phyloP scores from a whole-genome alignment of 1,139 yeast genomes.

The Lodderomyces orthopsilosis region DNA sequence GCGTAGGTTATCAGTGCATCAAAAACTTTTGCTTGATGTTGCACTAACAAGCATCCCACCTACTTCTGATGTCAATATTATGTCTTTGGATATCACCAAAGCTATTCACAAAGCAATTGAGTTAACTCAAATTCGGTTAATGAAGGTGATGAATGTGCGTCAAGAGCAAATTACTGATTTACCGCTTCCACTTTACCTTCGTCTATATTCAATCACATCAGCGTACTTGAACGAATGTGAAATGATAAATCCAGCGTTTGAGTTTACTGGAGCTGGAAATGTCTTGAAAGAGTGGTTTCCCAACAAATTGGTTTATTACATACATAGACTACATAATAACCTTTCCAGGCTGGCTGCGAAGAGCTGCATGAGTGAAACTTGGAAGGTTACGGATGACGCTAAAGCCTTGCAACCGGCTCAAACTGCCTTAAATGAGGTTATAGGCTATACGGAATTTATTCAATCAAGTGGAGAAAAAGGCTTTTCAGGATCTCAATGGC shows the following conservation, averaged over 20 bases:
- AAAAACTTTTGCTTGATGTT: slow-evolving; percentile 71
- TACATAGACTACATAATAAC: slow-evolving; percentile 55
- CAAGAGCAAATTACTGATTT: slow-evolving; percentile 66
- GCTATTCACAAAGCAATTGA: slow-evolving; percentile 67
- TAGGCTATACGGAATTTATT: slow-evolving; percentile 48
- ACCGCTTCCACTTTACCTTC: slow-evolving; percentile 54
- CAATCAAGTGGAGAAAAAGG: slow-evolving; percentile 26
- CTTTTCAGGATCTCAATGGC: slow-evolving; percentile 47
- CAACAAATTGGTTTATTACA: slow-evolving; percentile 63
- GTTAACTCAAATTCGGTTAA: slow-evolving; percentile 71
- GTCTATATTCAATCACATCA: slow-evolving; percentile 64
- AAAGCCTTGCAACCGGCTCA: slow-evolving; percentile 44
- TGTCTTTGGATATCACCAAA: slow-evolving; percentile 63
- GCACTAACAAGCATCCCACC: slow-evolving; percentile 56
- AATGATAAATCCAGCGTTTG: slow-evolving; percentile 70
- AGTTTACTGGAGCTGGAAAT: slow-evolving; percentile 48
- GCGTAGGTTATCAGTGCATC: slow-evolving; percentile 72
- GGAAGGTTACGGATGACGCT: slow-evolving; percentile 61
- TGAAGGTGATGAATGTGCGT: slow-evolving; percentile 75
- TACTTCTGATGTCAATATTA: slow-evolving; percentile 33
- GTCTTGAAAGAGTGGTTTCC: slow-evolving; percentile 63
- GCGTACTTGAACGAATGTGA: slow-evolving; percentile 84
- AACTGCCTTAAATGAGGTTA: slow-evolving; percentile 50
- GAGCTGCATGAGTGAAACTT: slow-evolving; percentile 64
- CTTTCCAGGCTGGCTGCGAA: slow-evolving; percentile 44